Base-by-base conservation (phyloP, 306 rosid species). In the Cucurbita ficifolia region DNA sequence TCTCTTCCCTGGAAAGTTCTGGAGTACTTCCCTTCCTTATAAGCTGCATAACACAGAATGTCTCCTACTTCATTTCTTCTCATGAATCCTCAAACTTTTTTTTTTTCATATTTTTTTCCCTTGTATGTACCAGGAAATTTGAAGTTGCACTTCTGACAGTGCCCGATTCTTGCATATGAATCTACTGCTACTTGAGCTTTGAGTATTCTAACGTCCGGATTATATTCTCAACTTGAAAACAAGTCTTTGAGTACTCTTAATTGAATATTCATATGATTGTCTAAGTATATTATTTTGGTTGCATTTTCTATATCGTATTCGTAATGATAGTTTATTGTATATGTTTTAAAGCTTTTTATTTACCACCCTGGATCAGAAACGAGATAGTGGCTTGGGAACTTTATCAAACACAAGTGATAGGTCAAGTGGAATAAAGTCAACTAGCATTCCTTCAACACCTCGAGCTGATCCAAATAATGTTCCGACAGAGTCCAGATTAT, bases 401-500 rank as follows among this genome's bases (percentile, higher is more conserved):
- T 77, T 86, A 79, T 79, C 92, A 67, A 87, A 84, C 83, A 68
- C 84, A 5, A 91, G 96, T 77, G 98, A 94, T 78, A 91, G 83
- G 86, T 94, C 95, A 40, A 91, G 96, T 79, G 98, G 96, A 76
- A 90, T 88, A 50, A 91, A 87, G 83, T 90, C 98, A 75, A 61
- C 80, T 40, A 89, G 96, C 80, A 85, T 89, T 46, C 97, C 98
- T 72, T 91, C 98, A 54, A 94, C 98, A 51, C 97, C 98, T 78
- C 97, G 85, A 81, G 89, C 88, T 65, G 97, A 89, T 84, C 84
- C 79, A 64, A 82, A 82, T 29, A 86, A 87, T 82, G 77, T 74
- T 77, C 87, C 84, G 62, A 57, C 81, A 54, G 98, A 89, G 59
- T 79, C 91, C 63, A 85, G 96, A 79, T 81, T 81, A 73, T 89